phyloP scores from a whole-genome alignment of 805 yeast genomes.

The Yamadazyma endophytica region DNA sequence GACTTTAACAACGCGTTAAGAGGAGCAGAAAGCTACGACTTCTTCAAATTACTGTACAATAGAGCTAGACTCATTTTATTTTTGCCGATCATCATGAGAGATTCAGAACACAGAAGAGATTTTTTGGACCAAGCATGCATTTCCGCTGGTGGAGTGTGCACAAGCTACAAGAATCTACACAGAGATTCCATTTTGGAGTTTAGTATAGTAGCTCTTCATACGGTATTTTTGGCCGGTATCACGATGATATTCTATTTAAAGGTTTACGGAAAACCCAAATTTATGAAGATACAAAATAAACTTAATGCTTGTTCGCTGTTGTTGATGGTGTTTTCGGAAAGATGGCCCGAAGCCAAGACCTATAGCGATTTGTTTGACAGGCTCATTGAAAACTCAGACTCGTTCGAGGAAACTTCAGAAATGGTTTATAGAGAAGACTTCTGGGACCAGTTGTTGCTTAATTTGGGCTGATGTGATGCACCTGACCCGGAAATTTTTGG shows the following conservation, averaged over 20 bases:
- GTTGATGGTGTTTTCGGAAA: constrained; percentile 9
- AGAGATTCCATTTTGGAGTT: constrained; percentile 11
- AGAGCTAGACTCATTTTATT: constrained; percentile 9
- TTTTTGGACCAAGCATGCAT: constrained; percentile 9
- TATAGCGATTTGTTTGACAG: constrained; percentile 10
- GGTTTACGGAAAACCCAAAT: constrained; percentile 6
- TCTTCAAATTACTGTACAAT: constrained; percentile 9
- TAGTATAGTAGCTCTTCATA: constrained; percentile 11
- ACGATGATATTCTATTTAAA: constrained; percentile 9
- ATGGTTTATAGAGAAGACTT: constrained; percentile 7
- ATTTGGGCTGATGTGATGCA: neutral
- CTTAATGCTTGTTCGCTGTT: constrained; percentile 10
- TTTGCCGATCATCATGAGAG: constrained; percentile 8
- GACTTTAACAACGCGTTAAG: constrained; percentile 8
- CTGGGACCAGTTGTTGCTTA: constrained; percentile 10
- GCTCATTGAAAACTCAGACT: constrained; percentile 1
- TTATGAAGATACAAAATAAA: constrained; percentile 9
- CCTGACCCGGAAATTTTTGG: too few species aligned
- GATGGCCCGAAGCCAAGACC: constrained; percentile 12
- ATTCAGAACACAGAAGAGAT: neutral
- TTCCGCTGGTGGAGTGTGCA: constrained; percentile 11
- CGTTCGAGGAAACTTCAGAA: neutral
- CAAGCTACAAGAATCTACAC: constrained; percentile 8
- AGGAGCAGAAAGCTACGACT: constrained; percentile 12
- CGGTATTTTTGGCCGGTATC: constrained; percentile 11